phyloP scores from a whole-genome alignment of 768 basidiomycete genomes.

The Serendipita sp. region DNA sequence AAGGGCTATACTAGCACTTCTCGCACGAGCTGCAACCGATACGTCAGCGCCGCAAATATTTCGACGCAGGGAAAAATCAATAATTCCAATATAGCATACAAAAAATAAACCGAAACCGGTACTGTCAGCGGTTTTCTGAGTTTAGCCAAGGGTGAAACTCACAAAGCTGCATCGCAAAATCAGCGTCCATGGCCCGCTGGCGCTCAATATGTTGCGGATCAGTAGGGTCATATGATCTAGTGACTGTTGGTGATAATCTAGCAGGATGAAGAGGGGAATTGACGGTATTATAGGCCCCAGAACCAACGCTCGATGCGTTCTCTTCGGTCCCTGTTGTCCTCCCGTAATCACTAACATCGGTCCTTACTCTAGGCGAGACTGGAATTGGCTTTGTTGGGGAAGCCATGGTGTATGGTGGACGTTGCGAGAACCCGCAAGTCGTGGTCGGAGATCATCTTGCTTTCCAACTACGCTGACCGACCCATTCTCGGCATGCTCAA shows the following conservation, averaged over 20 bases:
- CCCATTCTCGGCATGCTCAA: too few species aligned
- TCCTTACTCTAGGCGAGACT: conserved; percentile 1
- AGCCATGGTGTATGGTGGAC: neutral
- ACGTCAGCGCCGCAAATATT: too few species aligned
- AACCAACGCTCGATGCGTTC: too few species aligned
- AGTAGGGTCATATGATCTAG: conserved; percentile 28
- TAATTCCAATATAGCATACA: too few species aligned
- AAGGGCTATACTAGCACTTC: conserved; percentile 12
- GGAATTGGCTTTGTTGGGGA: neutral
- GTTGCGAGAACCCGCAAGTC: neutral
- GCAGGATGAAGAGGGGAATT: neutral
- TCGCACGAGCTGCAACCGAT: conserved; percentile 11
- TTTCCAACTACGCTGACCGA: neutral
- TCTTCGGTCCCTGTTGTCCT: neutral
- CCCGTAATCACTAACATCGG: neutral
- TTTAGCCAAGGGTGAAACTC: conserved; percentile 20
- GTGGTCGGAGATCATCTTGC: conserved; percentile 6
- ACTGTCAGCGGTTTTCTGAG: too few species aligned
- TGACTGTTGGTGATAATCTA: neutral
- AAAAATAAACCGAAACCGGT: neutral
- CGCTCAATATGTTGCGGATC: conserved; percentile 68
- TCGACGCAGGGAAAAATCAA: too few species aligned
- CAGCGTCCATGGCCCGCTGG: conserved; percentile 86
- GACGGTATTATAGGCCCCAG: neutral
- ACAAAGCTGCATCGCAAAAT: conserved; percentile 48